A percentile compares a stretch with the other conserved stretches of the same genome.
Conservation (phyloP, 2,329 filamentous ascomycete species). For the Colletotrichum abscissum region DNA sequence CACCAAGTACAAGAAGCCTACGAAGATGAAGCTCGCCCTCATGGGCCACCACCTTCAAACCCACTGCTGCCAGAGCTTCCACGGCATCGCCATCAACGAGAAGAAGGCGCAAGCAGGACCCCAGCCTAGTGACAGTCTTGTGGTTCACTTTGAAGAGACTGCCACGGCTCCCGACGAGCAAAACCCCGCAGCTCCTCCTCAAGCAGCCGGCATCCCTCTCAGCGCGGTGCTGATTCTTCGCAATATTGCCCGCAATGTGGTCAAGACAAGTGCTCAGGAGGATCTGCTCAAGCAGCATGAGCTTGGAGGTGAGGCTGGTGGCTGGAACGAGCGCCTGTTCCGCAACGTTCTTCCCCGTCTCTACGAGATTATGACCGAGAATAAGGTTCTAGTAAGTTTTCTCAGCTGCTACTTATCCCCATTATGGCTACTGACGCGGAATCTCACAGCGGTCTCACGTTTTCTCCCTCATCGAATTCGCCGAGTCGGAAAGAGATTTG, state of each 20-base stretch:
- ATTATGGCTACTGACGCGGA: not conserved
- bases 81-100: conserved; percentile 30
- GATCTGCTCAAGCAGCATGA: conserved; percentile 61
- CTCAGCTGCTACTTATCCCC: not conserved
- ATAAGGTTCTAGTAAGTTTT: conserved; percentile 66
- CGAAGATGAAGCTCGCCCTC: conserved; percentile 58
- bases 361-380: conserved; percentile 78
- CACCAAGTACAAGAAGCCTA: conserved; percentile 62
- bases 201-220: conserved; percentile 82
- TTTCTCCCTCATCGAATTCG: conserved; percentile 24
- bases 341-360: conserved; percentile 72
- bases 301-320: conserved; percentile 59
- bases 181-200: conserved; percentile 66
- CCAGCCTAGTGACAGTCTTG: conserved; percentile 66
- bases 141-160: conserved; percentile 67
- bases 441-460: conserved; percentile 20
- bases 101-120: conserved; percentile 16
- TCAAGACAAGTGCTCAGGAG: conserved; percentile 70
- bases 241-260: conserved; percentile 78
- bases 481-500: conserved; percentile 21
- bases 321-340: conserved; percentile 77
- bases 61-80: conserved; percentile 59
- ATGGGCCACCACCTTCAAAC: conserved; percentile 76
- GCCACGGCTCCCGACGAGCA: conserved; percentile 66
- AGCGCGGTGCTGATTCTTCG: conserved; percentile 81